A percentile compares a stretch with the other conserved stretches of the same genome.
These are phyloP conservation scores for Debaryomycetaceae sp. DNA, from an alignment of 1,139 yeast genomes.

Conservation along the genomic window DNA sequence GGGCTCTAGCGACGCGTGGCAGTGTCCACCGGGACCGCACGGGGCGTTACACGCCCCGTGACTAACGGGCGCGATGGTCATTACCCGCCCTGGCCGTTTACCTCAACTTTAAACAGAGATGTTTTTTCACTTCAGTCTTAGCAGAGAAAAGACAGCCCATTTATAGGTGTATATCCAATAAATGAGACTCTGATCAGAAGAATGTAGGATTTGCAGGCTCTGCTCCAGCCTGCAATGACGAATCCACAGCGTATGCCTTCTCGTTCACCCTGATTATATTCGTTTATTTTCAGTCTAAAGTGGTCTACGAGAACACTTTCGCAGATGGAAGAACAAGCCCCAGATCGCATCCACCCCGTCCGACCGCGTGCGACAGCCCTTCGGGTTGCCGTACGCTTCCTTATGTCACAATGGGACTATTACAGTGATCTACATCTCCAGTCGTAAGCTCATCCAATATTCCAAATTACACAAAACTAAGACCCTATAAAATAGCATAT, in stretches of 20 bases:
- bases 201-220: neutral
- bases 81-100: too few species aligned
- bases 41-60: too few species aligned
- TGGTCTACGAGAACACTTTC: constrained; percentile 49
- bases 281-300: constrained; percentile 51
- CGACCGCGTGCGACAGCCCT: constrained; percentile 9
- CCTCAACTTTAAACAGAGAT: too few species aligned
- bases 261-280: constrained; percentile 50
- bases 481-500: constrained; percentile 1
- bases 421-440: constrained; percentile 34
- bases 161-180: constrained; percentile 1
- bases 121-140: neutral
- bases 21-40: too few species aligned
- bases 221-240: neutral
- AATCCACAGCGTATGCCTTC: constrained; percentile 48
- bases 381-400: constrained; percentile 8
- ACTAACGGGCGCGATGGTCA: too few species aligned
- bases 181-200: neutral
- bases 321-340: constrained; percentile 36
- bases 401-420: constrained; percentile 38
- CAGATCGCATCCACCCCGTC: constrained; percentile 52
- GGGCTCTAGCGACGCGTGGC: too few species aligned
- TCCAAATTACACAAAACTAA: neutral
- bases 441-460: neutral
- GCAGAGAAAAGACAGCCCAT: neutral